phyloP scores from a whole-genome alignment of 306 rosid species.

The Prunus davidiana region DNA sequence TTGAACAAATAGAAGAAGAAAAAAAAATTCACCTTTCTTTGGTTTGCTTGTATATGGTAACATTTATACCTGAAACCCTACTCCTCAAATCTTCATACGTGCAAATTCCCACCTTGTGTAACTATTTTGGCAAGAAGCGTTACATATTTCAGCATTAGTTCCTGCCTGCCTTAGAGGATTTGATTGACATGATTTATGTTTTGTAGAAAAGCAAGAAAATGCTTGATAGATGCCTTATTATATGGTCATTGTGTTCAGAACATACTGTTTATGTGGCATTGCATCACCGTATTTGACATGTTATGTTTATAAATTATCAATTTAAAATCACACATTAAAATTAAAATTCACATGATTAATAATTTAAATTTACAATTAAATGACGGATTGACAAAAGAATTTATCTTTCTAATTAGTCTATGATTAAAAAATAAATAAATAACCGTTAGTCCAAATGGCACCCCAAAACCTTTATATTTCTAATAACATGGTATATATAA shows the following conservation, averaged over 20 bases:
- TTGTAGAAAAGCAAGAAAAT: no score
- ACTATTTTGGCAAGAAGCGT: background rate
- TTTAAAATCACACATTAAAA: background rate
- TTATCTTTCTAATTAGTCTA: background rate
- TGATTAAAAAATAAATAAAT: no score
- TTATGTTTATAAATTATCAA: background rate
- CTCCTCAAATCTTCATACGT: background rate
- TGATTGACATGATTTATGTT: no score
- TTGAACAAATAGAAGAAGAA: background rate
- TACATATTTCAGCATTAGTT: background rate
- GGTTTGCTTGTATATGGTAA: background rate
- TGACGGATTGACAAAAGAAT: no score
- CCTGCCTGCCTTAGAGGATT: no score
- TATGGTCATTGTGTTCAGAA: background rate
- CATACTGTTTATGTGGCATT: background rate
- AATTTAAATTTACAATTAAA: background rate
- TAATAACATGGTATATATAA: background rate
- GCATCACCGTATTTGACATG: fast-evolving
- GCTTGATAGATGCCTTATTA: no score
- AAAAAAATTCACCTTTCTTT: no score
- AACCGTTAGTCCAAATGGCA: background rate
- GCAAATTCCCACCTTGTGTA: background rate
- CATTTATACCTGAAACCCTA: background rate
- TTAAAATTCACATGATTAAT: background rate
- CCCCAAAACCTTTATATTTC: no score